These are phyloP conservation scores for Fusarium bactridioides DNA, from an alignment of 2,329 filamentous ascomycete species.

Conservation along the genomic window DNA sequence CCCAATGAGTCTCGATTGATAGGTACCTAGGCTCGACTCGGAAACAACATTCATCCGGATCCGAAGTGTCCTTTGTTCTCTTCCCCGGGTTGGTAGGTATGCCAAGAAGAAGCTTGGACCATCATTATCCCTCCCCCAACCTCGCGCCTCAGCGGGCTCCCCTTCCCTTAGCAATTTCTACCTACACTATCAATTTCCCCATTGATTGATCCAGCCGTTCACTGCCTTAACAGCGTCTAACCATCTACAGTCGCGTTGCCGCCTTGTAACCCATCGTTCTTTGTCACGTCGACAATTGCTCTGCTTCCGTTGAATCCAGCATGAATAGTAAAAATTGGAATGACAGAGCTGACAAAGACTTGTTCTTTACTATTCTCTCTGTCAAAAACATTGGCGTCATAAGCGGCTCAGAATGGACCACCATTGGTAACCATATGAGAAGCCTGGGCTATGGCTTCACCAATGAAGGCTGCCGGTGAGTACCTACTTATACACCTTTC, in stretches of 20 bases:
- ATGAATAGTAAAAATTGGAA: conserved; percentile 69
- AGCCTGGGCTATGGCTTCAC: conserved; percentile 68
- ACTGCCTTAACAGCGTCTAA: conserved; percentile 48
- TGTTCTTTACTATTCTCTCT: conserved; percentile 69
- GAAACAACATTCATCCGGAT: conserved; percentile 16
- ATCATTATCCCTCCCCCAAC: conserved; percentile 31
- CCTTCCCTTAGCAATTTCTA: conserved; percentile 45
- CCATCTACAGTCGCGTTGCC: conserved; percentile 31
- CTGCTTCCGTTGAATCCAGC: conserved; percentile 16
- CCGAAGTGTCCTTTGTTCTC: conserved; percentile 1
- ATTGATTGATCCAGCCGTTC: conserved; percentile 45
- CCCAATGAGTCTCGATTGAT: neutral
- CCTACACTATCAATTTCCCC: conserved; percentile 57
- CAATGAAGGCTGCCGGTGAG: conserved; percentile 70
- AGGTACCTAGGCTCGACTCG: neutral
- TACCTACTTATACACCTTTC: conserved; percentile 30
- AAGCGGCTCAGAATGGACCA: conserved; percentile 68
- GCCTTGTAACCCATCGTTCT: conserved; percentile 22
- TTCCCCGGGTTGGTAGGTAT: neutral
- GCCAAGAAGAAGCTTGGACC: conserved; percentile 41
- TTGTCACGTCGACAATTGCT: conserved; percentile 10
- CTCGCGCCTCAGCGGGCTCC: conserved; percentile 19
- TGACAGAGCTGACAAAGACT: conserved; percentile 67
- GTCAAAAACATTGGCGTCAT: conserved; percentile 71
- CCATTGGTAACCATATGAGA: conserved; percentile 68